These are phyloP conservation scores for Vitis rotundifolia DNA, from an alignment of 164 flowering plant genomes.

Conservation along the genomic window DNA sequence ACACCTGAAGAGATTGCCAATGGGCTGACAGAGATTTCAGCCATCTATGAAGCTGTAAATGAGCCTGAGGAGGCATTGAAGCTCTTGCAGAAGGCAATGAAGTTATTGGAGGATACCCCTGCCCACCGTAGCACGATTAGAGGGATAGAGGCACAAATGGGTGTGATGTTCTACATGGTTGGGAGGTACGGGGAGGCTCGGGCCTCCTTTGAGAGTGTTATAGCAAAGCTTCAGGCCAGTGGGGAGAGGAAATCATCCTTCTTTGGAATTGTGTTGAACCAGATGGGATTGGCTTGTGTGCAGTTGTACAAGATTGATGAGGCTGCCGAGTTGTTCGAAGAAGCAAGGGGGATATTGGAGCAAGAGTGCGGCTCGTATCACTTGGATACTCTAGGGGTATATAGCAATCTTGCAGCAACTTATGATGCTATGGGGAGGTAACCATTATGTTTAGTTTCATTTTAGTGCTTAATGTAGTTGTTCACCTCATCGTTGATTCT, in stretches of 20 bases:
- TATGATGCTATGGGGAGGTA: conserved; percentile 57
- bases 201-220: conserved; percentile 28
- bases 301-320: conserved; percentile 37
- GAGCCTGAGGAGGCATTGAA: conserved; percentile 40
- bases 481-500: too few relatives aligned
- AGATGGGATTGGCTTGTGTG: conserved; percentile 47
- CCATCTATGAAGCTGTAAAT: conserved; percentile 35
- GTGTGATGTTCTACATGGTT: conserved; percentile 44
- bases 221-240: conserved; percentile 29
- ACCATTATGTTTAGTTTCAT: conserved; percentile 2
- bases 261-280: conserved; percentile 42
- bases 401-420: conserved; percentile 48
- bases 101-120: conserved; percentile 26
- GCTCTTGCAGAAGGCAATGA: conserved; percentile 35
- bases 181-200: conserved; percentile 42
- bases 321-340: conserved; percentile 41
- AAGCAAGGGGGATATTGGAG: conserved; percentile 37
- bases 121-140: conserved; percentile 34
- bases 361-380: conserved; percentile 38
- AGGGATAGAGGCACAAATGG: conserved; percentile 49
- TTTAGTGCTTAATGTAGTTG: neutral
- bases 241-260: conserved; percentile 41
- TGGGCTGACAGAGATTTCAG: conserved; percentile 38
- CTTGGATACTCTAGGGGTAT: conserved; percentile 42
- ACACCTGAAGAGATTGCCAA: conserved; percentile 37